A percentile compares a stretch with the other conserved stretches of the same genome.
phyloP scores from a whole-genome alignment of 2,329 filamentous ascomycete species.

The Basipetospora chlamydospora region DNA sequence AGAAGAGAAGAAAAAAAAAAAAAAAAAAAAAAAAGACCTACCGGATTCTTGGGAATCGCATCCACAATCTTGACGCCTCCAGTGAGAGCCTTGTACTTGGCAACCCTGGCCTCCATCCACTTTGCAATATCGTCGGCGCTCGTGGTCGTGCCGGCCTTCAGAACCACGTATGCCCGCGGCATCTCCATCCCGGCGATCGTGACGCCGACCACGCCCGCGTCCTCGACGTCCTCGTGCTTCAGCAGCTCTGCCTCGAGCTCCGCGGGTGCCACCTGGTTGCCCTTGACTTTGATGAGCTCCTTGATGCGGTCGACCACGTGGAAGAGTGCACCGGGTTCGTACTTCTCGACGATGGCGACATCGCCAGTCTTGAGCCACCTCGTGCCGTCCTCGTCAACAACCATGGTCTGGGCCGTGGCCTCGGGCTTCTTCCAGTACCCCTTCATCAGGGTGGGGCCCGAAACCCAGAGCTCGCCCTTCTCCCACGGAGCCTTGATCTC shows the following conservation, averaged over 20 bases:
- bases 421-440: conserved; percentile 62
- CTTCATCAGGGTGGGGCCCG: conserved; percentile 57
- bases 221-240: conserved; percentile 31
- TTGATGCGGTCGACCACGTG: conserved; percentile 61
- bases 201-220: conserved; percentile 53
- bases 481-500: conserved; percentile 35
- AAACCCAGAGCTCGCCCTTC: conserved; percentile 59
- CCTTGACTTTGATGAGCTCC: conserved; percentile 49
- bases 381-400: conserved; percentile 29
- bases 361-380: conserved; percentile 66
- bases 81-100: conserved; percentile 49
- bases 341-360: conserved; percentile 47
- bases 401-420: conserved; percentile 46
- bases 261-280: conserved; percentile 43
- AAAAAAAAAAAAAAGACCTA: conserved; percentile 17
- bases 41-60: conserved; percentile 43
- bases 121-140: conserved; percentile 41
- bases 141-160: conserved; percentile 44
- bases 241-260: conserved; percentile 26
- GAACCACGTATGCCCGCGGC: conserved; percentile 48
- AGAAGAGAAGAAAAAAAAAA: not conserved
- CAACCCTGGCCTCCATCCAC: conserved; percentile 51
- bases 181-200: conserved; percentile 37
- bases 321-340: conserved; percentile 32
- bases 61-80: conserved; percentile 58